Conservation (phyloP, 1,284 basidiomycete genomes). For the Pyrrhoderma noxium region DNA sequence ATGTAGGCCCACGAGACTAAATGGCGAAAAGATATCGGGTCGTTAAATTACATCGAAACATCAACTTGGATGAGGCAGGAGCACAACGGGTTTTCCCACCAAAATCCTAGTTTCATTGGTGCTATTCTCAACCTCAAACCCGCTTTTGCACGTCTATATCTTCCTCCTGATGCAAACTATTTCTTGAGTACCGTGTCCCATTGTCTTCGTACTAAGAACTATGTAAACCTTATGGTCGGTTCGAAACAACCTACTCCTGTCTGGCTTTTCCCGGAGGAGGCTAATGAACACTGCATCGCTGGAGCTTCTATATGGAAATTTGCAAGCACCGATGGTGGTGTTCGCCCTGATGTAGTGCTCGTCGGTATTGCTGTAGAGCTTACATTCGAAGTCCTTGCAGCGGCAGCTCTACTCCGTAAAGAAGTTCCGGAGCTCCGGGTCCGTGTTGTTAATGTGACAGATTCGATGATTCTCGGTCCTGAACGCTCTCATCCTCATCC, state of each 20-base stretch:
- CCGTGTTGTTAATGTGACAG: conserved; percentile 76
- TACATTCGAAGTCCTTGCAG: conserved; percentile 73
- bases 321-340: conserved; percentile 59
- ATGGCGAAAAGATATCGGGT: conserved; percentile 69
- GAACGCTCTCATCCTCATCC: conserved; percentile 72
- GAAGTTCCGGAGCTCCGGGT: conserved; percentile 59
- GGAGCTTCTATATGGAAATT: conserved; percentile 74
- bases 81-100: conserved; percentile 76
- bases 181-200: conserved; percentile 76
- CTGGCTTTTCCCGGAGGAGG: conserved; percentile 62
- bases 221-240: conserved; percentile 80
- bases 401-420: conserved; percentile 65
- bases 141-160: conserved; percentile 70
- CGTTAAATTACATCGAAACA: conserved; percentile 82
- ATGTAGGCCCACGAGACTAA: conserved; percentile 53
- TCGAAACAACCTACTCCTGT: conserved; percentile 74
- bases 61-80: conserved; percentile 82
- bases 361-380: conserved; percentile 72
- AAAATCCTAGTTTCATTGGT: conserved; percentile 83
- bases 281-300: conserved; percentile 64
- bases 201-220: conserved; percentile 77
- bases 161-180: conserved; percentile 87
- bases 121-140: conserved; percentile 75
- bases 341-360: conserved; percentile 63
- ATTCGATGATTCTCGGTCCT: conserved; percentile 71